Base-by-base conservation (phyloP, 2,329 filamentous ascomycete genomes). In the Colletotrichum agaves region DNA sequence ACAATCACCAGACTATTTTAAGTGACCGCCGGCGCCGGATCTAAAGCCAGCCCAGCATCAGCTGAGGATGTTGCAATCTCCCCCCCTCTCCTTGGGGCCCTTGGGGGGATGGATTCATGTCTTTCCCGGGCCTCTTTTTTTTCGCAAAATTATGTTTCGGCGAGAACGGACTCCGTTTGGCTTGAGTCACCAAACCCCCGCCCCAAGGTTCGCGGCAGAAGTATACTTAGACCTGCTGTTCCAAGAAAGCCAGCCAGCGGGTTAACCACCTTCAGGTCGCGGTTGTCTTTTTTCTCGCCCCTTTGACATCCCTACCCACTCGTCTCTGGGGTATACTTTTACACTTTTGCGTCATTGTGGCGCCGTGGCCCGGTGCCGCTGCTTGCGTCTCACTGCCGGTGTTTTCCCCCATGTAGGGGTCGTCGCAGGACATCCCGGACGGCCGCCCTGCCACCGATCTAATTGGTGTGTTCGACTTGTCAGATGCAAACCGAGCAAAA, bases 301-400 rank as follows among this genome's bases (percentile, higher is more conserved):
- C 35, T 50, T 52, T 31, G 47, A 52, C 27, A 15, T 27, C 2
- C 31, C 21, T 35, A 11, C 21, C 33, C 31, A 39, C 47, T 27
- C 21, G 10, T 21, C 39, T 10, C 31, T 62, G 5, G 39, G 35
- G n/a, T n/a, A n/a, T n/a, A n/a, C n/a, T n/a, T n/a, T n/a, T 21
- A 39, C 19, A 49, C 50, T 39, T 39, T 27, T 55, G 52, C 63
- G 63, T 66, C 63, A 66, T 66, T 56, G 58, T 66, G 63, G 63
- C 63, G 41, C 33, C 37, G 27, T 39, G 17, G 31, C 12, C 12
- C 19, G 12, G 56, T n/a, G 21, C 21, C 37, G 33, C 46, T 23
- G 31, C 44, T 37, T 12, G 47, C 41, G 39, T 57, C 58, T 62
- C 47, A 53, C 39, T 56, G 57, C 57, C 47, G 58, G 41, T 33